Percentiles rank a stretch among this genome's conserved stretches.
These are phyloP conservation scores for Cajanus cajan DNA, from an alignment of 306 rosid species.

Conservation along the genomic window DNA sequence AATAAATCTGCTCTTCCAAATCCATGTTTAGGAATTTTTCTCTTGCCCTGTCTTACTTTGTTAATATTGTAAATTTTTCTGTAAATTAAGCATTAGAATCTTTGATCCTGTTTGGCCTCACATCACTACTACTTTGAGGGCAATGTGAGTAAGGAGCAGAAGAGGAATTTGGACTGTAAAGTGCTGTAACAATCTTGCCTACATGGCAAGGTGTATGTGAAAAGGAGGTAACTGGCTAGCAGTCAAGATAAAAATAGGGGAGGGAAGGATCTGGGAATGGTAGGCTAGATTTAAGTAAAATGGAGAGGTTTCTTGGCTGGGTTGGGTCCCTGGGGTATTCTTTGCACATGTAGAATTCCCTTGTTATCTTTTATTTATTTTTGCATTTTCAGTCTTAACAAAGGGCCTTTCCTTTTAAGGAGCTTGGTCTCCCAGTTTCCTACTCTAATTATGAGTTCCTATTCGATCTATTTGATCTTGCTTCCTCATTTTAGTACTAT, in stretches of 20 bases:
- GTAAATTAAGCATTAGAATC: neutral
- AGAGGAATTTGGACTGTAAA: neutral
- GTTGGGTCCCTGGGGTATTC: neutral
- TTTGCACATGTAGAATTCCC: neutral
- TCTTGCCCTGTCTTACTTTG: neutral
- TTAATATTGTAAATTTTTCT: neutral
- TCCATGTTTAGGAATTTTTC: neutral
- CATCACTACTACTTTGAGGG: neutral
- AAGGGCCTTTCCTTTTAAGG: neutral
- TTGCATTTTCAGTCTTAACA: neutral
- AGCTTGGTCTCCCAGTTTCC: neutral
- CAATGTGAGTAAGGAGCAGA: neutral
- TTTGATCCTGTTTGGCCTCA: neutral
- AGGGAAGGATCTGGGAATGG: neutral
- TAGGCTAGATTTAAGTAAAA: neutral
- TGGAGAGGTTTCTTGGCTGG: neutral
- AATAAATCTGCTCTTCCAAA: neutral
- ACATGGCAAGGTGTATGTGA: neutral
- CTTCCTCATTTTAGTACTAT: neutral
- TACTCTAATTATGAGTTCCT: neutral
- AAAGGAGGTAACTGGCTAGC: neutral
- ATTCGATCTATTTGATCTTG: neutral
- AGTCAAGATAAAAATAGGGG: neutral
- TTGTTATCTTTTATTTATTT: neutral
- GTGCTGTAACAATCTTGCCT: neutral